These are phyloP conservation scores for Tubosaeta sp. DNA, from an alignment of 768 basidiomycete genomes.

Conservation along the genomic window DNA sequence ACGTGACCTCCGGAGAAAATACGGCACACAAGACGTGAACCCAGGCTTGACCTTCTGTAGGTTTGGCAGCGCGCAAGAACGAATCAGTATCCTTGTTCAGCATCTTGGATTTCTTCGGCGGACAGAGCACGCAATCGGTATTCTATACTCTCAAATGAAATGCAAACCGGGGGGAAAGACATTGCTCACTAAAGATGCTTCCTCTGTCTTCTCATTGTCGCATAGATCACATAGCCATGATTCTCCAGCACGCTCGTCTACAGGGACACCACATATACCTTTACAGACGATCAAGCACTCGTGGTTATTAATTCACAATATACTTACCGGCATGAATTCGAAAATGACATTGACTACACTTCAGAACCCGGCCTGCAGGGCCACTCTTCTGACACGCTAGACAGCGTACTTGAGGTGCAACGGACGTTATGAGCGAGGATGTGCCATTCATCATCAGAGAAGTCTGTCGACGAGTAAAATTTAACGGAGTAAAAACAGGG, in stretches of 20 bases:
- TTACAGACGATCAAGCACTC: constrained; percentile 5
- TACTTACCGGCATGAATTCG: constrained; percentile 69
- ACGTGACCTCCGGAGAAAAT: constrained; percentile 81
- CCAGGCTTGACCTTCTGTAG: constrained; percentile 93
- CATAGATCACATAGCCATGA: constrained; percentile 88
- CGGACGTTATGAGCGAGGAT: constrained; percentile 55
- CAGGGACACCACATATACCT: constrained; percentile 68
- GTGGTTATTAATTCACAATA: not conserved
- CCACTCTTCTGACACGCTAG: constrained; percentile 72
- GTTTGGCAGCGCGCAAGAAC: constrained; percentile 76
- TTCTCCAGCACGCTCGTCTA: constrained; percentile 60
- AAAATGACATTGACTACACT: constrained; percentile 77
- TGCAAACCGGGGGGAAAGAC: not conserved
- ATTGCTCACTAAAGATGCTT: constrained; percentile 70
- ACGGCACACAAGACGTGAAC: constrained; percentile 86
- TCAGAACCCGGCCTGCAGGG: constrained; percentile 70
- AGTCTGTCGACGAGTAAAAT: constrained; percentile 13
- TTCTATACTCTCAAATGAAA: constrained; percentile 43
- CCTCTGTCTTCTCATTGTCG: constrained; percentile 73
- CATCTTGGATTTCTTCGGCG: constrained; percentile 38
- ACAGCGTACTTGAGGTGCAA: constrained; percentile 65
- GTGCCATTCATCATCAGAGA: constrained; percentile 46
- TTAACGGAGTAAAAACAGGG: not conserved
- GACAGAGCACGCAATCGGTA: constrained; percentile 83
- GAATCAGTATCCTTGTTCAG: constrained; percentile 51